Evolutionary conservation across 2,329 filamentous ascomycete genomes (phyloP).

Genomic region (Aspergillus proliferans): DNA sequence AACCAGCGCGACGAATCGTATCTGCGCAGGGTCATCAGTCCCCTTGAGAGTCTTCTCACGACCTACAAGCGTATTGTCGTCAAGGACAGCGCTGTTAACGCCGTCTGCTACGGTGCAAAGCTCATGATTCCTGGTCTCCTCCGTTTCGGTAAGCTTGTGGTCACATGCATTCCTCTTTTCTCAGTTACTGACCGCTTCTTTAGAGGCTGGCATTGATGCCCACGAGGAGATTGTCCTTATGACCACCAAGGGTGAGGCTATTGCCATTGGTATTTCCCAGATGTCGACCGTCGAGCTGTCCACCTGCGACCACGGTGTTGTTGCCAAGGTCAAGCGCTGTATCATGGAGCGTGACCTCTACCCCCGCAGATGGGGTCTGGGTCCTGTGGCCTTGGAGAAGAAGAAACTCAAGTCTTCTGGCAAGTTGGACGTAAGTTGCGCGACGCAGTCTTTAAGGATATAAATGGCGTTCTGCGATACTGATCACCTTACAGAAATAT

Average conservation of each 20-base stretch:
- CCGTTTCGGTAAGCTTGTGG: slow-evolving; percentile 64
- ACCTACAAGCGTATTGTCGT: slow-evolving; percentile 96
- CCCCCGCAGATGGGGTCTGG: slow-evolving; percentile 92
- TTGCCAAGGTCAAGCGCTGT: slow-evolving; percentile 97
- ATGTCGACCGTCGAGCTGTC: slow-evolving; percentile 98
- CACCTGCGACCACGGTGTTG: slow-evolving; percentile 93
- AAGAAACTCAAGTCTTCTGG: slow-evolving; percentile 99
- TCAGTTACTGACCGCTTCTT: slow-evolving; percentile 13
- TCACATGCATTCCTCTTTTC: neutral
- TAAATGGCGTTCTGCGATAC: slow-evolving; percentile 6
- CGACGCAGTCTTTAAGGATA: neutral
- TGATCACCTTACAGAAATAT: slow-evolving; percentile 61
- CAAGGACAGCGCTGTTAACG: slow-evolving; percentile 94
- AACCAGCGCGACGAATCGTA: slow-evolving; percentile 93
- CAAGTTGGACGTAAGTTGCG: slow-evolving; percentile 69
- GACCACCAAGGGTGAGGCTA: slow-evolving; percentile 98
- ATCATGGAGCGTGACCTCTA: slow-evolving; percentile 99
- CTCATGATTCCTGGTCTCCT: slow-evolving; percentile 96
- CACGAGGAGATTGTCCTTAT: slow-evolving; percentile 96
- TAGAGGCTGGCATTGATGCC: slow-evolving; percentile 83
- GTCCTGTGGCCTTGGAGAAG: slow-evolving; percentile 89
- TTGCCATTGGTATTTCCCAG: slow-evolving; percentile 89
- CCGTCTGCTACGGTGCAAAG: slow-evolving; percentile 97
- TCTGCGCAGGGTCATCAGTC: slow-evolving; percentile 82
- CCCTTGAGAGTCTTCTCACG: slow-evolving; percentile 84